phyloP scores from a whole-genome alignment of 495 filamentous ascomycete species.

The Penicillium parvum region DNA sequence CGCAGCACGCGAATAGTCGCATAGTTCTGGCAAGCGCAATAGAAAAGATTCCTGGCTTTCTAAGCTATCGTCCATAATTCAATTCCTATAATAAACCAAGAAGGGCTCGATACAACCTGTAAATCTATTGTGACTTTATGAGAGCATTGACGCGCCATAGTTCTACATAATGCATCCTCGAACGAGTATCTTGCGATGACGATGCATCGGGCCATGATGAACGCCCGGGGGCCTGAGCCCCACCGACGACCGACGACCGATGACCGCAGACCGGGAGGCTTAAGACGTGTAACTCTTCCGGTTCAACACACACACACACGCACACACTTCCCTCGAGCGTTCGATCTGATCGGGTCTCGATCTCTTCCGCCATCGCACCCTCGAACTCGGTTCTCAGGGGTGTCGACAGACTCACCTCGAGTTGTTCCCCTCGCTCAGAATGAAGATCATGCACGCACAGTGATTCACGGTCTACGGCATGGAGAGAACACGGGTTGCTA shows the following conservation, averaged over 20 bases:
- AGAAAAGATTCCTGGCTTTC: neutral
- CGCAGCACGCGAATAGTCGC: conserved; percentile 18
- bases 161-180: too few species aligned
- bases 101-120: too few species aligned
- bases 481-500: conserved; percentile 56
- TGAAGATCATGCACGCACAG: conserved; percentile 36
- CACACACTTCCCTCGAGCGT: too few species aligned
- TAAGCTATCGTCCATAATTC: too few species aligned
- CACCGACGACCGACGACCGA: conserved; percentile 12
- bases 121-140: too few species aligned
- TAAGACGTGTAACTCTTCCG: conserved; percentile 11
- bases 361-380: neutral
- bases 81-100: too few species aligned
- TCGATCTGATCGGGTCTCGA: neutral
- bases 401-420: neutral
- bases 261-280: conserved; percentile 9
- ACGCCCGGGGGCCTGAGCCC: conserved; percentile 8
- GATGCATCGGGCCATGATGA: conserved; percentile 2
- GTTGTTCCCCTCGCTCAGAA: conserved; percentile 20
- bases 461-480: conserved; percentile 40
- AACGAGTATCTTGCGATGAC: neutral
- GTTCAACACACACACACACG: too few species aligned
- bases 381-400: neutral
- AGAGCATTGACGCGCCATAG: too few species aligned
- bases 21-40: neutral